Base-by-base conservation (phyloP, 2,329 filamentous ascomycete genomes). In the Fusarium chuoi region DNA sequence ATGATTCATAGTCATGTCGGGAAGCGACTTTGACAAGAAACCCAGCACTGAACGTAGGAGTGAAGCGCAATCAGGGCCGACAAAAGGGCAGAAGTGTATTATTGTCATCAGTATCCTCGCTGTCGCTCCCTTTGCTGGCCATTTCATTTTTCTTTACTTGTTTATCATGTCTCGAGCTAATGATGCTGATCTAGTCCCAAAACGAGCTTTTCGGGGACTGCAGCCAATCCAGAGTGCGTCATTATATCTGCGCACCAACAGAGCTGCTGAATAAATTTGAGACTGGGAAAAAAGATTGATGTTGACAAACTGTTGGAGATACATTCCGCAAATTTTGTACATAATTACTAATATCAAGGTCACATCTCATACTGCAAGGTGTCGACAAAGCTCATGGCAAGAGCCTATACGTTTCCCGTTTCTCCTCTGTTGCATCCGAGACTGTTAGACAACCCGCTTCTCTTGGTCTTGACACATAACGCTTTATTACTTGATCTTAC, bases 401-500 rank as follows among this genome's bases (percentile, higher is more conserved):
- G 33, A 33, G 12, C 33, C 33, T 13, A 14, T 33, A 2, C 33
- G 30, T 13, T 14, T 33, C 33, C 6, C 14, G 13, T 14, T 13
- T 33, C 12, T 33, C 33, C 33, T 33, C 33, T 6, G 4, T 4
- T 11, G 30, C 11, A 3, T 12, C 30, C 11, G 30, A 14, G 33
- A 33, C n/a, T n/a, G n/a, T n/a, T n/a, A n/a, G n/a, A n/a, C n/a
- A n/a, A n/a, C n/a, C n/a, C n/a, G n/a, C n/a, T n/a, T n/a, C n/a
- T n/a, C n/a, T n/a, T n/a, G n/a, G n/a, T n/a, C n/a, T n/a, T n/a
- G n/a, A n/a, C n/a, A n/a, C n/a, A n/a, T n/a, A n/a, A n/a, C n/a
- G 4, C n/a, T 12, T 24, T 44, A 10, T 24, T 17, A n/a, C 20
- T 44, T 12, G 15, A 2, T 0, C 6, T 24, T 0, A 0, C 1